Percentiles rank a stretch among this genome's conserved stretches.
phyloP scores from a whole-genome alignment of 192 early-diverging fungal genomes.

The Coemansia sp. region DNA sequence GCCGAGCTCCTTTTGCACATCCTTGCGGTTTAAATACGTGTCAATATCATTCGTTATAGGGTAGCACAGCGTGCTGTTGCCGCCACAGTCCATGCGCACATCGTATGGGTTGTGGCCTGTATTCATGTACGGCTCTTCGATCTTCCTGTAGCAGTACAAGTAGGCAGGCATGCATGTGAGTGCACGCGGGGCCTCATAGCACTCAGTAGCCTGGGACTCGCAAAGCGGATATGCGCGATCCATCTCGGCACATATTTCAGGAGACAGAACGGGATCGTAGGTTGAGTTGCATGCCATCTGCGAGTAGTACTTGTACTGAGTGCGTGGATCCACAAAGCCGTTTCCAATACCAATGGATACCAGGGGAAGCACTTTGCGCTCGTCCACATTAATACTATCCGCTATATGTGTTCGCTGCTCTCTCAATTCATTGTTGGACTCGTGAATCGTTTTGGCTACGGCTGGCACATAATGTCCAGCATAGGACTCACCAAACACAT shows the following conservation, averaged over 20 bases:
- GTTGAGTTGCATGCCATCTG: constrained; percentile 71
- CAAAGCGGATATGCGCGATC: constrained; percentile 71
- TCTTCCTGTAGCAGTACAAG: constrained; percentile 87
- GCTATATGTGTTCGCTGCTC: constrained; percentile 32
- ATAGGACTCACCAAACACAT: constrained; percentile 86
- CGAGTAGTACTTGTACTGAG: constrained; percentile 88
- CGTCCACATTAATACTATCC: too few relatives aligned
- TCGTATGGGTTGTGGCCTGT: constrained; percentile 98
- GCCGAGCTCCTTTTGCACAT: constrained; percentile 76
- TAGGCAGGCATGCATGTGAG: constrained; percentile 81
- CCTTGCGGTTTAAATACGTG: constrained; percentile 71
- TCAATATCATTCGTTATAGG: constrained; percentile 79
- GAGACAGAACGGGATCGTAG: constrained; percentile 74
- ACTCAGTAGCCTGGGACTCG: constrained; percentile 68
- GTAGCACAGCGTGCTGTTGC: constrained; percentile 85
- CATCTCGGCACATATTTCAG: constrained; percentile 75
- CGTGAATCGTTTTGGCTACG: constrained; percentile 76
- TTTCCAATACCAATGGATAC: constrained; percentile 86
- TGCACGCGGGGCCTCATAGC: constrained; percentile 78
- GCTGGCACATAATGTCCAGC: constrained; percentile 95
- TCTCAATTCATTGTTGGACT: constrained; percentile 66
- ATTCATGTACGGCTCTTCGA: too few relatives aligned
- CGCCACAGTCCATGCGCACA: constrained; percentile 82
- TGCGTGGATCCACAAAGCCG: constrained; percentile 83
- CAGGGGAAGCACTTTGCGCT: constrained; percentile 68